Evolutionary conservation across 108 stramenopile genomes (phyloP), one percentile per base, ranked within the genome.

Genomic region (Skeletonema grethae): DNA sequence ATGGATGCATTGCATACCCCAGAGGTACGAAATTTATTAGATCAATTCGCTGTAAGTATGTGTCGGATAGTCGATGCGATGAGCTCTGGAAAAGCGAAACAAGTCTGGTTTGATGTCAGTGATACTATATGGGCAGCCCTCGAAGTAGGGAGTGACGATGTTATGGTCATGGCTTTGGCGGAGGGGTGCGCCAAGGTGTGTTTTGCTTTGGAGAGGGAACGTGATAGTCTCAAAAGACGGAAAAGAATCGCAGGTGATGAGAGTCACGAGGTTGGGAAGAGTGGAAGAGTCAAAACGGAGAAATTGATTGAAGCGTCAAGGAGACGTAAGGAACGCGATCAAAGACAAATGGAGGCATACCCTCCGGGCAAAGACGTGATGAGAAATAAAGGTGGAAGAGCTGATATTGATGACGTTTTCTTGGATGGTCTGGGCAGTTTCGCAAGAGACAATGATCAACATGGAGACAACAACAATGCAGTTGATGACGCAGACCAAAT

Each of bases 101-200:
- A 84, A 43, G 56, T 91, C 12, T 65, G 87, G 38, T 77, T 80
- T 45, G 87, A 91, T 78, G 53, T 65, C 2, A 73, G 61, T 46
- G 80, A 85, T 35, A 57, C 86, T 29, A 18, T 72, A 29, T 88
- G 87, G 88, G 68, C 82, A 4, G 65, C 77, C 11, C 58, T 86
- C 9, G 87, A 88, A 67, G 69, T 94, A 25, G 70, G 75, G 31
- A 70, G 81, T 9, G 89, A 90, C 76, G 83, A 82, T 25, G 67
- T 79, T 5, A 85, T 89, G 31, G 90, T 85, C 4, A 48, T 82
- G 64, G 86, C 88, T 5, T 76, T 91, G 69, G 93, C 90, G 15
- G 90, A 94, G 77, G 88, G 88, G n/a, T 88, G 88, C 31, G 93
- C 93, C 24, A 82, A 91, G 59, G 67, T 94, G 53, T 91, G 90